Evolutionary conservation across 768 basidiomycete species (phyloP).

Genomic region (Russula sp.): DNA sequence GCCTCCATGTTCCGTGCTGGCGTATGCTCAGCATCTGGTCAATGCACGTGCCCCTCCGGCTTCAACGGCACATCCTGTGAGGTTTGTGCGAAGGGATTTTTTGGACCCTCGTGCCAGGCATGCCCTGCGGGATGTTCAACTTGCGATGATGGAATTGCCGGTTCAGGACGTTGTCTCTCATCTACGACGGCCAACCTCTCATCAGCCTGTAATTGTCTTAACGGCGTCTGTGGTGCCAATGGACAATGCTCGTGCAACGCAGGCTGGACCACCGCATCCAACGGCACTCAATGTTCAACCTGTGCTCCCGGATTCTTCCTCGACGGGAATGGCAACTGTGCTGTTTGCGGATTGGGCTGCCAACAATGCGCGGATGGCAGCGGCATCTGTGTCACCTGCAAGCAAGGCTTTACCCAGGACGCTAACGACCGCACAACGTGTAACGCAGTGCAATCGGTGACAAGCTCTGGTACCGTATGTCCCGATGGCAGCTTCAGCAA

Average conservation of each 20-base stretch:
- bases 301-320: conserved; percentile 78
- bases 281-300: conserved; percentile 74
- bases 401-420: conserved; percentile 63
- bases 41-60: conserved; percentile 67
- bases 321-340: conserved; percentile 61
- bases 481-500: conserved; percentile 64
- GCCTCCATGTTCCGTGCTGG: conserved; percentile 70
- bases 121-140: conserved; percentile 66
- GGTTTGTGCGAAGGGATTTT: conserved; percentile 68
- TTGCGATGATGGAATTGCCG: conserved; percentile 79
- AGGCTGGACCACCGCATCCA: conserved; percentile 67
- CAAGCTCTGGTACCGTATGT: conserved; percentile 54
- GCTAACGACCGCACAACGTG: conserved; percentile 67
- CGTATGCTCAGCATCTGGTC: conserved; percentile 65
- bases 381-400: conserved; percentile 72
- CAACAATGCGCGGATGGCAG: conserved; percentile 61
- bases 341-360: conserved; percentile 76
- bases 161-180: conserved; percentile 68
- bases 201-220: conserved; percentile 75
- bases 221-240: conserved; percentile 67
- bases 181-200: conserved; percentile 50
- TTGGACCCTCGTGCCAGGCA: conserved; percentile 65
- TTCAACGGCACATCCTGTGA: conserved; percentile 83
- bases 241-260: conserved; percentile 74
- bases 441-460: conserved; percentile 48